These are phyloP conservation scores for Verticillium zaregamsianum DNA, from an alignment of 2,329 filamentous ascomycete species.

Conservation along the genomic window DNA sequence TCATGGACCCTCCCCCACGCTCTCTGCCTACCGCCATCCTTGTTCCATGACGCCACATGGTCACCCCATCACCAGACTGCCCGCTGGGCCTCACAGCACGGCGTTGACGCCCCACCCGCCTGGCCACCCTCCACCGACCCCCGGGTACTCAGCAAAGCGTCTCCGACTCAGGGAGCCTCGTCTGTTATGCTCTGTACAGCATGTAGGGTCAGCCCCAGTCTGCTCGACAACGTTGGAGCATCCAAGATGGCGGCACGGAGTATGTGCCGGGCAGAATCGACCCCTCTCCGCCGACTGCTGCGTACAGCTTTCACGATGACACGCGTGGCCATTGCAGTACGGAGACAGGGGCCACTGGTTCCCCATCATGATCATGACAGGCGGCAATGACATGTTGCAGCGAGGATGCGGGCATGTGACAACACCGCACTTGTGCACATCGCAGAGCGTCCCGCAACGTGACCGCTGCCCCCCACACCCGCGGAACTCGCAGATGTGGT, in stretches of 20 bases:
- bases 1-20: neutral
- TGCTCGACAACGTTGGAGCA: slow-evolving; percentile 5
- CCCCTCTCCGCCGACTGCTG: neutral
- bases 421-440: slow-evolving; percentile 18
- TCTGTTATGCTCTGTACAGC: slow-evolving; percentile 7
- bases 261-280: slow-evolving; percentile 6
- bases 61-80: neutral
- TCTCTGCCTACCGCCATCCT: neutral
- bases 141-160: neutral
- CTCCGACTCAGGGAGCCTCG: neutral
- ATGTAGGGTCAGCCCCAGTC: slow-evolving; percentile 3
- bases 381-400: neutral
- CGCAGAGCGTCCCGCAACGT: slow-evolving; percentile 11
- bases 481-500: slow-evolving; percentile 18
- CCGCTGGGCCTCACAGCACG: neutral
- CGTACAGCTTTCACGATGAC: slow-evolving; percentile 4
- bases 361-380: neutral
- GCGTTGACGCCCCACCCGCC: neutral
- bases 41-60: neutral
- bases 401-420: slow-evolving; percentile 12
- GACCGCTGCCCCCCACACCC: slow-evolving; percentile 13
- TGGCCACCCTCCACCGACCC: neutral
- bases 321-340: slow-evolving; percentile 10
- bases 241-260: slow-evolving; percentile 4
- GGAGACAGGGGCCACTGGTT: slow-evolving; percentile 1